Conservation (phyloP, 2,329 filamentous ascomycete species). For the Fusarium longipes region DNA sequence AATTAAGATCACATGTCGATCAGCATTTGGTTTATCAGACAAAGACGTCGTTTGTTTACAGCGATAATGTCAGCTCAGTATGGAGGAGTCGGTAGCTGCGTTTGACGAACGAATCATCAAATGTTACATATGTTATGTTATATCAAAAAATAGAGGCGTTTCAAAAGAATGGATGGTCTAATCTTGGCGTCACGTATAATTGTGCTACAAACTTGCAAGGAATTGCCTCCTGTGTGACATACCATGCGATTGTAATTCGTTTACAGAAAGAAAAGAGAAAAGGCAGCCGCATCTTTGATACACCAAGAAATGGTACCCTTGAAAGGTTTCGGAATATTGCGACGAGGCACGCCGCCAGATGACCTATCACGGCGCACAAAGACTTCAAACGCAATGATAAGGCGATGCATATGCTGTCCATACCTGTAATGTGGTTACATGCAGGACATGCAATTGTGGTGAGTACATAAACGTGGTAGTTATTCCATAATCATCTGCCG, state of each 20-base stretch:
- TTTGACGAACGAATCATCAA: conserved; percentile 9
- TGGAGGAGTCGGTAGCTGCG: conserved; percentile 19
- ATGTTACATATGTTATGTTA: not conserved
- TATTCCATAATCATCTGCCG: not conserved
- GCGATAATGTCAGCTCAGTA: conserved; percentile 24
- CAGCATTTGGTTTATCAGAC: conserved; percentile 16
- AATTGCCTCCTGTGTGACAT: conserved; percentile 22
- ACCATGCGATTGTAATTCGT: conserved; percentile 13
- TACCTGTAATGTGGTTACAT: conserved; percentile 31
- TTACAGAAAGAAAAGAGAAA: not conserved
- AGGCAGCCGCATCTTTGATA: conserved; percentile 11
- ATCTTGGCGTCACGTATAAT: conserved; percentile 16
- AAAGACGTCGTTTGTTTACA: conserved; percentile 26
- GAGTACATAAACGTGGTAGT: not conserved
- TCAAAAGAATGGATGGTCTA: conserved; percentile 30
- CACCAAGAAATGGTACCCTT: not conserved
- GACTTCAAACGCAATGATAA: not conserved
- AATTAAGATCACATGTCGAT: conserved; percentile 37
- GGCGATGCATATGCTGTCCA: conserved; percentile 17
- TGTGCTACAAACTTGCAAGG: conserved; percentile 12
- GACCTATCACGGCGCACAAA: not conserved
- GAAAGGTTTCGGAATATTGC: conserved; percentile 11
- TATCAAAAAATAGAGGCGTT: conserved; percentile 24
- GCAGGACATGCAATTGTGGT: conserved; percentile 3
- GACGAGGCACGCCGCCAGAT: not conserved